Percentiles rank a stretch among this genome's conserved stretches.
These are phyloP conservation scores for Ascoidea asiatica DNA, from an alignment of 805 yeast genomes.

Conservation along the genomic window DNA sequence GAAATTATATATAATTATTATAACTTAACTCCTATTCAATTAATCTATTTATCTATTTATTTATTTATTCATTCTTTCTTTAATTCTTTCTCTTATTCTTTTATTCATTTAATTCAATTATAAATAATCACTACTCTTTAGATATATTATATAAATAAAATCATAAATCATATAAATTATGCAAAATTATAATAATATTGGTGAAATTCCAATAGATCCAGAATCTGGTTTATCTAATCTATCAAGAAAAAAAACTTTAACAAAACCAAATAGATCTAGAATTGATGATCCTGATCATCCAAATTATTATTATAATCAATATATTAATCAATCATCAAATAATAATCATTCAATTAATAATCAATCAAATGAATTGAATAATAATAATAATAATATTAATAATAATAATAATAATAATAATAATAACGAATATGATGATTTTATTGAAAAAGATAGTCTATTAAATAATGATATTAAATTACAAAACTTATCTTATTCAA, in stretches of 20 bases:
- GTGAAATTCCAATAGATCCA: no score
- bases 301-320: conserved; percentile 63
- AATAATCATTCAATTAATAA: conserved; percentile 8
- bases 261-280: conserved; percentile 73
- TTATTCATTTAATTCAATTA: no score
- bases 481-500: conserved; percentile 11
- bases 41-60: no score
- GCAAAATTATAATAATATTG: no score
- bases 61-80: no score
- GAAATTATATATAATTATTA: no score
- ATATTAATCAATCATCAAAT: conserved; percentile 33
- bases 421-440: background rate
- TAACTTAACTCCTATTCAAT: no score
- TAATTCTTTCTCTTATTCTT: no score
- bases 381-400: background rate
- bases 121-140: no score
- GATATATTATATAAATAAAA: no score
- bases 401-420: background rate
- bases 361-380: conserved; percentile 1
- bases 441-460: no score
- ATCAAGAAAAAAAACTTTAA: conserved; percentile 52
- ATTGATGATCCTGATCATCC: conserved; percentile 56
- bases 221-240: conserved; percentile 12
- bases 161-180: no score
- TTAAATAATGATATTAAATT: conserved; percentile 11